Conservation (phyloP, 2,329 filamentous ascomycete genomes). For the Davidsoniella virescens region DNA sequence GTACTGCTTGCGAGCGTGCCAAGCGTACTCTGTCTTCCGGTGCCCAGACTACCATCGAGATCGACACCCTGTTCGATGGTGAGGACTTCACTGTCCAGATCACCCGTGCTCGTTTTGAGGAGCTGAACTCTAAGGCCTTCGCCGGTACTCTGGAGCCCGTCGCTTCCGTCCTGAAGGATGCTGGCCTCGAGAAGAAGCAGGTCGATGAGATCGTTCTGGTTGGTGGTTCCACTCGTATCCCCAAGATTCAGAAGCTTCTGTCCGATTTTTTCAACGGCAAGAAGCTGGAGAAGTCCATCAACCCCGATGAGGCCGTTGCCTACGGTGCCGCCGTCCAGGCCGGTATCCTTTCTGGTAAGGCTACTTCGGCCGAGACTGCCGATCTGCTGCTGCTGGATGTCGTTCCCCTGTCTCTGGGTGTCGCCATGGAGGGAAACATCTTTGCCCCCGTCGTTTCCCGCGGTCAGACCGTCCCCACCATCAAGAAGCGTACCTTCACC, state of each 20-base stretch:
- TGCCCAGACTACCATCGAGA: conserved; percentile 94
- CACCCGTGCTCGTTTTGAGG: conserved; percentile 97
- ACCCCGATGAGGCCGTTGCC: conserved; percentile 97
- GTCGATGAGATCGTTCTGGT: conserved; percentile 99
- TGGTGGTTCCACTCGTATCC: conserved; percentile 97
- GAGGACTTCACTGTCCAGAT: conserved; percentile 96
- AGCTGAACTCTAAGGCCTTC: conserved; percentile 93
- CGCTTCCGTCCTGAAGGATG: conserved; percentile 91
- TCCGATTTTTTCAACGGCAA: conserved; percentile 99
- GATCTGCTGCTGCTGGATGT: conserved; percentile 95
- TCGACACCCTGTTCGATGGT: conserved; percentile 94
- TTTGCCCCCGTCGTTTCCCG: conserved; percentile 85
- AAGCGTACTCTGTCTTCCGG: conserved; percentile 98
- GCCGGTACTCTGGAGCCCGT: conserved; percentile 86
- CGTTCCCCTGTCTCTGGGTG: conserved; percentile 88
- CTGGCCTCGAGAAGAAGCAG: conserved; percentile 68
- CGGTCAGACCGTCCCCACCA: conserved; percentile 56
- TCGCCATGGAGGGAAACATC: conserved; percentile 99
- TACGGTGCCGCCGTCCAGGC: conserved; percentile 98
- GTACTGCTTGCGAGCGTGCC: conserved; percentile 97
- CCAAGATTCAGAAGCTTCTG: conserved; percentile 95
- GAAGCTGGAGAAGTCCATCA: conserved; percentile 99
- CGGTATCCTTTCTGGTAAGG: conserved; percentile 96
- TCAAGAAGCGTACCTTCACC: conserved; percentile 84
- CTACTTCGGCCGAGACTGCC: conserved; percentile 81